Evolutionary conservation across 2,329 filamentous ascomycete genomes (phyloP), one percentile per base, ranked within the genome.

Genomic region (Apiospora marii): DNA sequence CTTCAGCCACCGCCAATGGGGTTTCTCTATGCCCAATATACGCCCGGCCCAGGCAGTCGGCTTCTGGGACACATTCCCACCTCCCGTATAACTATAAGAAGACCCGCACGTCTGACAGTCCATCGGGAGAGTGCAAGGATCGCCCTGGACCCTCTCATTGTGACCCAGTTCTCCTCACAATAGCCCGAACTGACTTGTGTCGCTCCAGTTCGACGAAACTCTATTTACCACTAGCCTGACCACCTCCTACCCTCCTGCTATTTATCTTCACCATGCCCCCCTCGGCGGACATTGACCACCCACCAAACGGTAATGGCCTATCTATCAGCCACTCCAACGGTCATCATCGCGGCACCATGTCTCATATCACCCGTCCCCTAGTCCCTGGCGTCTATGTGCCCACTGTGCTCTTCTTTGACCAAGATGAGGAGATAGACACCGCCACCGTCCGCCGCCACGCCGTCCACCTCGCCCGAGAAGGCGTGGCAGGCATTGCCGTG

Each of bases 401-500:
- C 4, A 90, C 89, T 4, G 86, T 91, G 12, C 86, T 89, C 69
- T 91, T 91, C 80, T 91, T 91, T 82, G 79, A 86, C 34, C 76
- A 83, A 0, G 83, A 85, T 41, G 89, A 91, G 78, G 85, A 86
- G 7, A 80, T 91, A 61, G 88, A 91, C 74, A 72, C 87, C 14
- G 80, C 82, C 13, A 84, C 86, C 2, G 87, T 85, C 44, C 80
- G 81, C 64, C 82, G 82, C n/a, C 86, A 87, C 73, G 89, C 89
- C 46, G 82, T 88, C 24, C 87, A 89, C 70, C 87, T 93, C 4
- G 90, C 89, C 68, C 80, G 86, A 72, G 86, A 90, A n/a, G 91
- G 91, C 51, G 86, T 93, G 49, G 86, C 90, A 27, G 92, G 92
- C 61, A 84, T 94, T 69, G 89, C 92, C 30, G 90, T 89, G 4